phyloP scores from a whole-genome alignment of 177 flowering plant genomes.

The Vitis hybrid region DNA sequence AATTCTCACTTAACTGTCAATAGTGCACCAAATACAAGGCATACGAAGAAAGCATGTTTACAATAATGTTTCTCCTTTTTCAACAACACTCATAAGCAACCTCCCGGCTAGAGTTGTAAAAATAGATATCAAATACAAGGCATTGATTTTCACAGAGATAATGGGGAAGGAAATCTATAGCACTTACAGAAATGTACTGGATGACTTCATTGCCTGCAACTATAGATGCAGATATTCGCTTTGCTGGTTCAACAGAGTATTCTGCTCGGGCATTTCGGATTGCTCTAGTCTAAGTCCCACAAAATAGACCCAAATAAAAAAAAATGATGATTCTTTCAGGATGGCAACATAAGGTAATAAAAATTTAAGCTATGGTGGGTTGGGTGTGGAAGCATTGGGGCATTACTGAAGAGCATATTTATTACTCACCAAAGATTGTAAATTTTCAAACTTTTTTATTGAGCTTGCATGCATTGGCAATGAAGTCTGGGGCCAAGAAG shows the following conservation, averaged over 20 bases:
- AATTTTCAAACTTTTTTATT: constrained; percentile 74
- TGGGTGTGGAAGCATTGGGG: neutral
- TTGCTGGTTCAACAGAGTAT: constrained; percentile 91
- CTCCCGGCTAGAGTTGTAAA: neutral
- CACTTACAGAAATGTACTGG: constrained; percentile 73
- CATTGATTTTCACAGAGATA: neutral
- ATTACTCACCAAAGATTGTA: constrained; percentile 78
- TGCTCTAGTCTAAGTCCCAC: constrained; percentile 63
- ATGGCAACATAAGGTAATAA: neutral
- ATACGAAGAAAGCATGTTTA: too few relatives aligned
- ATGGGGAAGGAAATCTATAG: neutral
- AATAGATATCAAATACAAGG: constrained; percentile 1
- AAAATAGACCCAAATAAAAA: neutral
- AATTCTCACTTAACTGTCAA: too few relatives aligned
- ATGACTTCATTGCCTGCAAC: constrained; percentile 74
- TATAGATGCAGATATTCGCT: constrained; percentile 83
- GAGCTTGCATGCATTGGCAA: constrained; percentile 62
- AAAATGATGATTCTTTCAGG: neutral
- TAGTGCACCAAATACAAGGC: too few relatives aligned
- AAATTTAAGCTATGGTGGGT: neutral
- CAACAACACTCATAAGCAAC: too few relatives aligned
- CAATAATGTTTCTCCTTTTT: too few relatives aligned
- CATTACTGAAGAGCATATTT: neutral
- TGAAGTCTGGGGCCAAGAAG: constrained; percentile 76
- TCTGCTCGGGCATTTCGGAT: constrained; percentile 95